Percentiles rank a stretch among this genome's conserved stretches.
Evolutionary conservation across 129 eudicot species (phyloP).

Genomic region (Pseudognaphalium luteoalbum): DNA sequence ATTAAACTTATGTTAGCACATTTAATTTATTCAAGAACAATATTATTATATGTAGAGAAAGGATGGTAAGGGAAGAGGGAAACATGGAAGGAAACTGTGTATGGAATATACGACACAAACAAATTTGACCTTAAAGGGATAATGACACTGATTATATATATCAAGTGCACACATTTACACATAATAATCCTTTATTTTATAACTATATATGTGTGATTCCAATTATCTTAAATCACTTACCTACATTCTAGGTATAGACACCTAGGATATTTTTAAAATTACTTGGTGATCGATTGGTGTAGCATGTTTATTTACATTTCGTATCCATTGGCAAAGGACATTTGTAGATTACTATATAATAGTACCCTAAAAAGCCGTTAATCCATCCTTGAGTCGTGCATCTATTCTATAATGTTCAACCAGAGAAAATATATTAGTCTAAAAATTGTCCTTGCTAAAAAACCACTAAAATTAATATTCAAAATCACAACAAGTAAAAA

Average conservation of each 20-base stretch:
- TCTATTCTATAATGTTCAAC: conserved; percentile 19
- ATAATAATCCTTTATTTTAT: conserved; percentile 19
- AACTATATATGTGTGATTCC: background rate
- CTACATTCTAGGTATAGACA: conserved; percentile 1
- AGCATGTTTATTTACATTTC: background rate
- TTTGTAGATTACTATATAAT: background rate
- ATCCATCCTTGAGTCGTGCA: conserved; percentile 25
- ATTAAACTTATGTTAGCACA: background rate
- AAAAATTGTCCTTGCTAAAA: conserved; percentile 12
- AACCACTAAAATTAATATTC: background rate
- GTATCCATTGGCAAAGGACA: conserved; percentile 11
- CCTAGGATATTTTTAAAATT: conserved; percentile 15
- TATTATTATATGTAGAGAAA: conserved; percentile 16
- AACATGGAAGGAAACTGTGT: conserved; percentile 54
- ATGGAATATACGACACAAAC: conserved; percentile 40
- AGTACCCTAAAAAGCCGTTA: conserved; percentile 26
- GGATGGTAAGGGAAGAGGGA: conserved; percentile 52
- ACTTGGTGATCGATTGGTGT: conserved; percentile 19
- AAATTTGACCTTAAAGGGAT: conserved; percentile 40
- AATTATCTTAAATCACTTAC: conserved; percentile 8
- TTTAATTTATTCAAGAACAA: background rate
- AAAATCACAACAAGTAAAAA: too few relatives aligned
- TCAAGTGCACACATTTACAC: conserved; percentile 30
- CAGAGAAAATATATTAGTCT: conserved; percentile 8
- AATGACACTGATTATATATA: conserved; percentile 33